Conservation (phyloP, 2,329 filamentous ascomycete genomes). For the Dactylonectria macrodidyma region DNA sequence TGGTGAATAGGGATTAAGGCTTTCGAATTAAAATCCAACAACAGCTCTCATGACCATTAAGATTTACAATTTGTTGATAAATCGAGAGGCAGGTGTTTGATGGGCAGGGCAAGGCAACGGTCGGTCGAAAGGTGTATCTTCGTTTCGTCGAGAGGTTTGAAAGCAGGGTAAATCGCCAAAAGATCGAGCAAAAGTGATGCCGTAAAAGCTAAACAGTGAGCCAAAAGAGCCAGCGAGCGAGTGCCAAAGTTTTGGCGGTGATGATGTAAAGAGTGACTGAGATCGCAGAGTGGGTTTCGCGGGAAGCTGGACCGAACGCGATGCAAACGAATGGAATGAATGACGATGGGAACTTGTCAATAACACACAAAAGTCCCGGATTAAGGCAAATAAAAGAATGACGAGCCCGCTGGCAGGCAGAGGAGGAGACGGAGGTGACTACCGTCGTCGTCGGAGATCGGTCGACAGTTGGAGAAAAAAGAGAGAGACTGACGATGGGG, state of each 20-base stretch:
- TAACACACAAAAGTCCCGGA: slow-evolving; percentile 39
- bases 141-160: slow-evolving; percentile 41
- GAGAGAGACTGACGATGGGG: slow-evolving; percentile 52
- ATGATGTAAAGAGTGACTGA: slow-evolving; percentile 42
- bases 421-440: slow-evolving; percentile 38
- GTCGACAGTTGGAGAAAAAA: slow-evolving; percentile 53
- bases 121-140: slow-evolving; percentile 36
- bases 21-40: slow-evolving; percentile 36
- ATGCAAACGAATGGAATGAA: slow-evolving; percentile 44
- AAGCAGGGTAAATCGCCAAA: slow-evolving; percentile 30
- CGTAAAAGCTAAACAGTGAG: slow-evolving; percentile 28
- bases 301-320: slow-evolving; percentile 23
- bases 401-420: slow-evolving; percentile 70
- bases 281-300: slow-evolving; percentile 35
- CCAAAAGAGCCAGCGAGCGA: slow-evolving; percentile 41
- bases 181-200: slow-evolving; percentile 28
- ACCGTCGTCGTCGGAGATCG: slow-evolving; percentile 48
- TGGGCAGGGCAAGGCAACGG: slow-evolving; percentile 5
- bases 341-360: slow-evolving; percentile 37
- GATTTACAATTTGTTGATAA: slow-evolving; percentile 30
- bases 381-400: slow-evolving; percentile 54
- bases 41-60: slow-evolving; percentile 44
- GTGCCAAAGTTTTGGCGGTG: slow-evolving; percentile 35
- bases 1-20: slow-evolving; percentile 26
- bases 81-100: slow-evolving; percentile 27